Evolutionary conservation across 768 basidiomycete species (phyloP), one percentile per base, ranked within the genome.

Genomic region (Agaricus subrufescens): DNA sequence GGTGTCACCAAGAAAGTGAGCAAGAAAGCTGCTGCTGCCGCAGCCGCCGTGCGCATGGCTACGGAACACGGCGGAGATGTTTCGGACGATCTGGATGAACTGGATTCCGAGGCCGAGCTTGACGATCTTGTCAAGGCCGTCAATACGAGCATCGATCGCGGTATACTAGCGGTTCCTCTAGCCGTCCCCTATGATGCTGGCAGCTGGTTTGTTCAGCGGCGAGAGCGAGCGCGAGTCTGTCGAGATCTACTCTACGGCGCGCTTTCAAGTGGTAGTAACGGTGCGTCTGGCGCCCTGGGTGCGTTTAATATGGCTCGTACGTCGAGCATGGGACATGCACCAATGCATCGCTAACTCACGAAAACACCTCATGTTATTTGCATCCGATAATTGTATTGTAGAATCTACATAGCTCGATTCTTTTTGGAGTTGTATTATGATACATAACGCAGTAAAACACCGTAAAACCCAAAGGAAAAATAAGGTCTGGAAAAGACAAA

Each of bases 31-130:
- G 75, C 79, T 1, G 78, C 80, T 0, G 75, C 77, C 0, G 78
- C 82, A 0, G 77, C 78, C 6, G 74, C 78, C 0, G 75, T 75
- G 3, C 76, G 79, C 12, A 67, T 80, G 47, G 77, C 73, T 1
- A 82, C 81, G 34, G 73, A 72, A 34, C 57, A 75, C 37, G 81
- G 78, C 3, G 87, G 82, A 19, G 87, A 87, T 49, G 73, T 71
- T 3, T 77, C 77, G 42, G 89, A 91, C 66, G 87, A 91, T 59
- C 69, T 87, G 50, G 87, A 89, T 48, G 86, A 91, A 56, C 60
- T 94, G 60, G 91, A 94, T 66, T 93, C 91, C 3, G 91, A 94
- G 63, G 85, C 83, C 9, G 92, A 94, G 70, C 74, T 94, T 47
- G 92, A 94, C 50, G 80, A 83, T 12, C 75, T 94, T 26, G 78